Base-by-base conservation (phyloP, 148 eudicot species). In the Cornus florida region DNA sequence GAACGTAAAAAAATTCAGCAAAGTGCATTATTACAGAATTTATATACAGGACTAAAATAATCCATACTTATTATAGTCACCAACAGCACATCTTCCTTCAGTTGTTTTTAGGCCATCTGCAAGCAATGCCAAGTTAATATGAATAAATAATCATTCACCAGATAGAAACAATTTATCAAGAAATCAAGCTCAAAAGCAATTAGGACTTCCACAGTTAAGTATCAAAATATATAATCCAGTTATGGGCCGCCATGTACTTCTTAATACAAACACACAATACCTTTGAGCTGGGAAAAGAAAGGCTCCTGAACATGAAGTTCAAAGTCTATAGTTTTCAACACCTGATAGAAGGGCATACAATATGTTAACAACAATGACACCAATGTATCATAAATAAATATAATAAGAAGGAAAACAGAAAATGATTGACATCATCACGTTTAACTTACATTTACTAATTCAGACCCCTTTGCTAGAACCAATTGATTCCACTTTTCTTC, bases 61-160 rank as follows among this genome's bases (percentile, higher is more conserved):
- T 50, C 33, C 77, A 38, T 87, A 94, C 98, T 85, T 84, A 74
- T 89, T 91, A 85, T 91, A 94, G 83, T 90, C 86, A 39, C 98
- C 98, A 75, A 83, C 85, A 43, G 97, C 97, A 81, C 95, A 95
- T 83, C 98, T 90, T 79, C 98, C 98, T 89, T 95, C 97, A 86
- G 88, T 78, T 67, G 94, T 91, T 86, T 95, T 95, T 70, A 53
- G 60, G 72, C 97, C 98, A 82, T 93, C 98, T 93, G 59, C 59
- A 53, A 53, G 79, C 69, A 77, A 39, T 62, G 20, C 32, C 75
- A 76, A 70, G 62, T n/a, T 59, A n/a, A n/a, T n/a, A n/a, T n/a
- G n/a, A n/a, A n/a, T n/a, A n/a, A n/a, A n/a, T n/a, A n/a, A n/a
- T n/a, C n/a, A n/a, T n/a, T n/a, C n/a, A n/a, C n/a, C n/a, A n/a